phyloP scores from a whole-genome alignment of 345 rosid genomes.

The Brassica rapa region DNA sequence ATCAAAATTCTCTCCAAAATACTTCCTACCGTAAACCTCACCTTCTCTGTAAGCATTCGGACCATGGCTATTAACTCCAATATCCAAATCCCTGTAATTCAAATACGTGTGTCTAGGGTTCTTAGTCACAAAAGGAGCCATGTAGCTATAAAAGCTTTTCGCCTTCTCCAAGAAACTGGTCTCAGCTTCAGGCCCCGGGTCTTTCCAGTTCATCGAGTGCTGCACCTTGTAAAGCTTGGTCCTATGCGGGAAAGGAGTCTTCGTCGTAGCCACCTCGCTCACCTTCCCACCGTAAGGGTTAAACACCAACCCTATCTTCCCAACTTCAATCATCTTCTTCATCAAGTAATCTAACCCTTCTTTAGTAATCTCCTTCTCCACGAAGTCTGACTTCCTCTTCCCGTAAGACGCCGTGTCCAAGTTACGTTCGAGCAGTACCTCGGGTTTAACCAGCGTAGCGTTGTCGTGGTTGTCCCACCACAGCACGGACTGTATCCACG shows the following conservation, averaged over 20 bases:
- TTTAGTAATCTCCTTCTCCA: slow-evolving; percentile 48
- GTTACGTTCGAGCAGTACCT: slow-evolving; percentile 46
- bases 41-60: neutral
- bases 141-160: slow-evolving; percentile 49
- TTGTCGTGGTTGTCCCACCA: slow-evolving; percentile 50
- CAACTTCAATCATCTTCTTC: slow-evolving; percentile 51
- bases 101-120: slow-evolving; percentile 63
- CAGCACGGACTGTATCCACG: slow-evolving; percentile 62
- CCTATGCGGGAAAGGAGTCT: slow-evolving; percentile 67
- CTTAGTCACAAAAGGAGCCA: slow-evolving; percentile 67
- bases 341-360: slow-evolving; percentile 43
- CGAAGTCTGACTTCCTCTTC: slow-evolving; percentile 71
- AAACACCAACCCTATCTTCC: slow-evolving; percentile 52
- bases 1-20: slow-evolving; percentile 2
- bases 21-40: neutral
- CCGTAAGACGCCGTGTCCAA: slow-evolving; percentile 33
- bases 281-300: slow-evolving; percentile 72
- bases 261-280: slow-evolving; percentile 42
- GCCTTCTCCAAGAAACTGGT: slow-evolving; percentile 27
- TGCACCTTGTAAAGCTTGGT: slow-evolving; percentile 54
- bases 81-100: slow-evolving; percentile 64
- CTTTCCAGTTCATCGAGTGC: slow-evolving; percentile 51
- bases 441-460: slow-evolving; percentile 39
- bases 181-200: slow-evolving; percentile 40
- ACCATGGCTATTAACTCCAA: slow-evolving; percentile 41